phyloP scores from a whole-genome alignment of 768 basidiomycete genomes.

The Suillus weaverae region DNA sequence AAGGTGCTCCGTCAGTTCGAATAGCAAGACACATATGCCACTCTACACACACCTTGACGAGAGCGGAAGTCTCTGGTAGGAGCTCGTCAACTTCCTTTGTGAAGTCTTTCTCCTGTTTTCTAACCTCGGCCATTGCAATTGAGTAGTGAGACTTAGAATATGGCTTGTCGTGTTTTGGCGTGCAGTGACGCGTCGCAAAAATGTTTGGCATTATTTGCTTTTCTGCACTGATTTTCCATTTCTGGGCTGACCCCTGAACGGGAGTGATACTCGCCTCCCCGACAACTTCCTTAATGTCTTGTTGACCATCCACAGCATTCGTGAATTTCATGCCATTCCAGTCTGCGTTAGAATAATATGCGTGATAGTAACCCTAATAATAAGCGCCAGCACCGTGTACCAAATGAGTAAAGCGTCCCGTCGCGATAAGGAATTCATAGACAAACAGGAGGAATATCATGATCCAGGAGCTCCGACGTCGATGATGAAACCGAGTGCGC shows the following conservation, averaged over 20 bases:
- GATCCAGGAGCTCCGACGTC: slow-evolving; percentile 27
- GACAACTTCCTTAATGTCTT: not conserved
- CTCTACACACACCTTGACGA: slow-evolving; percentile 66
- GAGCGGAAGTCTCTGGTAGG: slow-evolving; percentile 62
- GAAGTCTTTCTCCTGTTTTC: slow-evolving; percentile 86
- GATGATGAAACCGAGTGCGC: slow-evolving; percentile 28
- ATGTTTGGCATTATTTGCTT: slow-evolving; percentile 45
- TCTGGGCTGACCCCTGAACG: slow-evolving; percentile 23
- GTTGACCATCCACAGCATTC: slow-evolving; percentile 6
- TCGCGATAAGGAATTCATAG: slow-evolving; percentile 43
- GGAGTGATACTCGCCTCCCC: not conserved
- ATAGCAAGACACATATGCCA: slow-evolving; percentile 6
- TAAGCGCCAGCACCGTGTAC: slow-evolving; percentile 47
- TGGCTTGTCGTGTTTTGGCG: slow-evolving; percentile 31
- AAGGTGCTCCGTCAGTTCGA: slow-evolving; percentile 14
- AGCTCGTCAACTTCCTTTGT: slow-evolving; percentile 79
- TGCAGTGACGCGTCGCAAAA: slow-evolving; percentile 63
- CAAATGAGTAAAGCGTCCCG: slow-evolving; percentile 43
- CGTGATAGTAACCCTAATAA: slow-evolving; percentile 42
- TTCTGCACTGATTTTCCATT: slow-evolving; percentile 14
- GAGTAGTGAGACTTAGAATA: slow-evolving; percentile 41
- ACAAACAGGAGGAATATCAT: slow-evolving; percentile 47
- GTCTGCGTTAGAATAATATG: slow-evolving; percentile 37
- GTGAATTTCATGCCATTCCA: slow-evolving; percentile 25
- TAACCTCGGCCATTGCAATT: slow-evolving; percentile 72